Percentiles rank a stretch among this genome's conserved stretches.
Evolutionary conservation across 2,329 filamentous ascomycete species (phyloP).

Genomic region (Macrophomina pseudophaseolina): DNA sequence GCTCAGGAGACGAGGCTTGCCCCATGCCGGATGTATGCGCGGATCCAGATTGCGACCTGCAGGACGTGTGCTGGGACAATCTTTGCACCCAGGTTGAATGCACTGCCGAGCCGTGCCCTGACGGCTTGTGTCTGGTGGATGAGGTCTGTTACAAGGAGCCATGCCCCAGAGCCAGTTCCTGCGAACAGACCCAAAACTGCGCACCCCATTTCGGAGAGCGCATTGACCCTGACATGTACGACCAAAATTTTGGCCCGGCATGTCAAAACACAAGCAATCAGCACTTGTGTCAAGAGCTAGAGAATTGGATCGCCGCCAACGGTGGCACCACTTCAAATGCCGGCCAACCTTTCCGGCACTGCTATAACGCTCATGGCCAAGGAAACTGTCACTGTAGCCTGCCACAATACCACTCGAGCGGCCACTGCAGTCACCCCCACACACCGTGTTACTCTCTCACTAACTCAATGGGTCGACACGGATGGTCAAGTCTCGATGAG

Average conservation of each 20-base stretch:
- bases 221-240: neutral
- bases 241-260: neutral
- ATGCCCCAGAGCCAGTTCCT: constrained; percentile 19
- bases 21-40: constrained; percentile 40
- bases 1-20: constrained; percentile 39
- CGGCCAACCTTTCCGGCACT: neutral
- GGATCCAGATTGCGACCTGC: constrained; percentile 42
- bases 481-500: constrained; percentile 20
- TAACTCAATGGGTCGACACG: constrained; percentile 11
- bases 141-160: constrained; percentile 29
- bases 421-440: neutral
- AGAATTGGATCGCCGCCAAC: constrained; percentile 10
- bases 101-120: constrained; percentile 38
- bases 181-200: constrained; percentile 8
- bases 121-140: constrained; percentile 42
- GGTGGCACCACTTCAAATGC: neutral
- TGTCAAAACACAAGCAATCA: constrained; percentile 6
- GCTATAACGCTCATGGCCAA: neutral
- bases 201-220: constrained; percentile 5
- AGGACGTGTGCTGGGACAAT: constrained; percentile 26
- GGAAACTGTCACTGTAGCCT: constrained; percentile 4
- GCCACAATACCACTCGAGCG: constrained; percentile 12
- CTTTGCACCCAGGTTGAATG: constrained; percentile 43
- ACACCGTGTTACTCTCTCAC: constrained; percentile 3
- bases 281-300: constrained; percentile 8